These are phyloP conservation scores for Cicer yamashitae DNA, from an alignment of 306 rosid genomes.

Conservation along the genomic window DNA sequence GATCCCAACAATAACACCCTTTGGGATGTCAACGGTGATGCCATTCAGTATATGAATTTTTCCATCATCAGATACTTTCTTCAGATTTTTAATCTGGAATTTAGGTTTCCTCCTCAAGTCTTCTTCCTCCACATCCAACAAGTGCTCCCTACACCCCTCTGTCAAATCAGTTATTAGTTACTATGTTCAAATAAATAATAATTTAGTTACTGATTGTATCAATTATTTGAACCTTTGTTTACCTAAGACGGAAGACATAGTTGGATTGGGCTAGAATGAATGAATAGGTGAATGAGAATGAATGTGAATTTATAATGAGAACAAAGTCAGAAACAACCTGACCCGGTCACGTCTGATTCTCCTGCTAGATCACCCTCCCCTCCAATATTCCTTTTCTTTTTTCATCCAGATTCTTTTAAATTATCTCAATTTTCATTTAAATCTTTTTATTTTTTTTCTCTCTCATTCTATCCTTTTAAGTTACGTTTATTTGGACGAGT, in stretches of 20 bases:
- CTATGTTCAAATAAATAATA: not conserved
- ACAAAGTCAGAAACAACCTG: not conserved
- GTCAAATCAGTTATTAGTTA: not conserved
- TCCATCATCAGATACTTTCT: slow-evolving; percentile 59
- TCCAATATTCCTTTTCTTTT: slow-evolving; percentile 1
- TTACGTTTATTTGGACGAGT: too few species aligned
- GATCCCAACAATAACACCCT: slow-evolving; percentile 72
- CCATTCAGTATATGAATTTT: slow-evolving; percentile 60
- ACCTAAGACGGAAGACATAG: slow-evolving; percentile 36
- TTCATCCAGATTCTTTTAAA: not conserved
- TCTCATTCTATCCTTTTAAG: too few species aligned
- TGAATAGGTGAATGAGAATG: not conserved
- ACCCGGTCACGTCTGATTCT: not conserved
- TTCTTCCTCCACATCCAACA: slow-evolving; percentile 49
- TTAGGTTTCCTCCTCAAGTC: slow-evolving; percentile 26
- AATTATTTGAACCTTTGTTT: not conserved
- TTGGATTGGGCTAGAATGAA: not conserved
- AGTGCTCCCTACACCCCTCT: slow-evolving; percentile 56
- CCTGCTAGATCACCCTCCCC: slow-evolving; percentile 1
- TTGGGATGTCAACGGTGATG: slow-evolving; percentile 63
- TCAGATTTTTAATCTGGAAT: slow-evolving; percentile 64
- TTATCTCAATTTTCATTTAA: too few species aligned
- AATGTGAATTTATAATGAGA: not conserved
- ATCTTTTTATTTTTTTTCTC: too few species aligned
- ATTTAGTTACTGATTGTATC: not conserved